Evolutionary conservation across 2,329 filamentous ascomycete genomes (phyloP), one percentile per base, ranked within the genome.

Genomic region (Alternaria gansuensis): DNA sequence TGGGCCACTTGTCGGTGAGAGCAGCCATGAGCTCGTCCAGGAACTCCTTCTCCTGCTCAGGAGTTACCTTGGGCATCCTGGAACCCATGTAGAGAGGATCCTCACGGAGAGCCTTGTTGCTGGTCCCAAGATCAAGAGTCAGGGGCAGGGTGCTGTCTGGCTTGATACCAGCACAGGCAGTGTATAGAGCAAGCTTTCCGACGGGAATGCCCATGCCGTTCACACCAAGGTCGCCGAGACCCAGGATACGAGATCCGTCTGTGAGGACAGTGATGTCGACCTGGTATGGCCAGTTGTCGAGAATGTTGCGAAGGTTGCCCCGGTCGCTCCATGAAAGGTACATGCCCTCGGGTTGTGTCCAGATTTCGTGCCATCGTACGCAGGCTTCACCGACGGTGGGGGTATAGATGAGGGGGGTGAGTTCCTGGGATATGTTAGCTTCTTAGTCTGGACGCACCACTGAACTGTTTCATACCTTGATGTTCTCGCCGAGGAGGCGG

Each of bases 201-300:
- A 99, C 94, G 62, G 95, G 93, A 79, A 99, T 99, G 67, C 95
- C 95, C 83, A 98, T 96, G 74, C 95, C 95, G 79, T 97, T 97
- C 67, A 99, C 89, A 69, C 95, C 95, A 57, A 98, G 86, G 80
- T 99, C 95, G 70, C 95, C 95, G 36, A 99, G 87, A 74, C 95
- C 94, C 58, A 93, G 88, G 78, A 89, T 97, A 67, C 95, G 90
- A 48, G 93, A 97, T 62, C 95, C 95, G 77, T 99, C 95, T 14
- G 95, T 98, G 70, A 99, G 89, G 76, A 97, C 93, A 74, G 93
- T 96, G 75, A 99, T 99, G 79, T 97, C 92, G 31, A 96, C 94
- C 66, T 92, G 87, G 65, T 95, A 90, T 28, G 92, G 93, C 95
- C 95, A 99, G 80, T 98, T 98, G 75, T 88, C 84, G 67, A 98